phyloP scores from a whole-genome alignment of 1,139 yeast species.

The Suhomyces bolitotheri region DNA sequence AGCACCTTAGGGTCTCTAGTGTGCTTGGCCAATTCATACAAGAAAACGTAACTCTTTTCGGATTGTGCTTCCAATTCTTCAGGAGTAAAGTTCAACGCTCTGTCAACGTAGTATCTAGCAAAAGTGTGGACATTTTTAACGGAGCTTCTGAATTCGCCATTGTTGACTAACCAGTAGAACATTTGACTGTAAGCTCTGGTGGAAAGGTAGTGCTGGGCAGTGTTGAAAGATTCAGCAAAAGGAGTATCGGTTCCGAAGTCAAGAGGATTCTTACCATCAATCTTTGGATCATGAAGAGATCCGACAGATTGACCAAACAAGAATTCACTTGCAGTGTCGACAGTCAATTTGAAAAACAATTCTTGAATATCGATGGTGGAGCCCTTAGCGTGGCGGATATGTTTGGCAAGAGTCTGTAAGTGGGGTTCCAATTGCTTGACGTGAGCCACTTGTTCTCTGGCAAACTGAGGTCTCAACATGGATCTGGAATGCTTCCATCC shows the following conservation, averaged over 20 bases:
- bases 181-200: conserved; percentile 39
- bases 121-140: conserved; percentile 36
- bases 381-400: conserved; percentile 18
- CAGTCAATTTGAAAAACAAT: conserved; percentile 50
- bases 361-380: conserved; percentile 46
- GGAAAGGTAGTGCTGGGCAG: conserved; percentile 38
- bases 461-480: conserved; percentile 31
- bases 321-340: conserved; percentile 61
- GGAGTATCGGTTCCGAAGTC: conserved; percentile 16
- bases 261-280: conserved; percentile 27
- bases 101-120: conserved; percentile 27
- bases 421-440: conserved; percentile 28
- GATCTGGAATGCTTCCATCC: conserved; percentile 31
- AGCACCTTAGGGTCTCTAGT: conserved; percentile 51
- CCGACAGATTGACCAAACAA: conserved; percentile 56
- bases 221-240: conserved; percentile 47
- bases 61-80: conserved; percentile 35
- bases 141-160: conserved; percentile 32
- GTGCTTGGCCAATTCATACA: conserved; percentile 51
- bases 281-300: conserved; percentile 33
- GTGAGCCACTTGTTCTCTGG: conserved; percentile 31
- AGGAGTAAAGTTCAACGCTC: conserved; percentile 22
- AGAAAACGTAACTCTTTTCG: conserved; percentile 47
- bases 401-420: conserved; percentile 21
- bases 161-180: conserved; percentile 35